phyloP scores from a whole-genome alignment of 176 grass and related monocot genomes.

The Luzula sylvatica region DNA sequence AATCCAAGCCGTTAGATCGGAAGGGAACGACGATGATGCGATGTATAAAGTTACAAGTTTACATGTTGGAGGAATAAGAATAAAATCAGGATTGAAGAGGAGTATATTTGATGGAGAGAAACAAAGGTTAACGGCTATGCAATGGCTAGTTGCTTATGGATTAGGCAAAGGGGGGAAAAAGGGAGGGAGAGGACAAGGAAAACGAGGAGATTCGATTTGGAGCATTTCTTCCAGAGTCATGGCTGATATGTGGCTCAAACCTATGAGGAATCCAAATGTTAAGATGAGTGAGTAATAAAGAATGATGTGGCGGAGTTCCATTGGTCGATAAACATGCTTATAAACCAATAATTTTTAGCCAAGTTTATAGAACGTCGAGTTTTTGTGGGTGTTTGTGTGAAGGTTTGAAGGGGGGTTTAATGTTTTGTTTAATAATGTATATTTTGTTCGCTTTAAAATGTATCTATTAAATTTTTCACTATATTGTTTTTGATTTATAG shows the following conservation, averaged over 20 bases:
- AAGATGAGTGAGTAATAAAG: conserved; percentile 33
- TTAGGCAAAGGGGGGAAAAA: conserved; percentile 54
- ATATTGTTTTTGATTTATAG: no score
- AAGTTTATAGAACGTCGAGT: no score
- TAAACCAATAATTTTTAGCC: no score
- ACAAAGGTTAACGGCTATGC: conserved; percentile 81
- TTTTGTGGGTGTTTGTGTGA: no score
- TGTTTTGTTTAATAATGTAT: no score
- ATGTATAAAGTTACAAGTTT: conserved; percentile 64
- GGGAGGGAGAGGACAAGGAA: conserved; percentile 8
- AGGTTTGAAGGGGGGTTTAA: no score
- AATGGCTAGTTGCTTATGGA: conserved; percentile 89
- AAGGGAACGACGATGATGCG: conserved; percentile 30
- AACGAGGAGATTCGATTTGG: conserved; percentile 52
- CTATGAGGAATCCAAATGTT: conserved; percentile 80
- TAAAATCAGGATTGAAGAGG: conserved; percentile 29
- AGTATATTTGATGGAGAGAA: conserved; percentile 77
- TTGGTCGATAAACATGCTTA: no score
- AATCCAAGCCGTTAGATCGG: conserved; percentile 42
- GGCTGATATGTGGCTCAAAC: conserved; percentile 95
- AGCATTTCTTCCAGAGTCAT: conserved; percentile 87
- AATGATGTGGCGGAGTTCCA: neutral
- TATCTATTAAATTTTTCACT: no score
- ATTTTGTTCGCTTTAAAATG: no score
- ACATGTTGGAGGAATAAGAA: conserved; percentile 57